These are phyloP conservation scores for Aspergillus sergii DNA, from an alignment of 2,329 filamentous ascomycete genomes.

Conservation along the genomic window DNA sequence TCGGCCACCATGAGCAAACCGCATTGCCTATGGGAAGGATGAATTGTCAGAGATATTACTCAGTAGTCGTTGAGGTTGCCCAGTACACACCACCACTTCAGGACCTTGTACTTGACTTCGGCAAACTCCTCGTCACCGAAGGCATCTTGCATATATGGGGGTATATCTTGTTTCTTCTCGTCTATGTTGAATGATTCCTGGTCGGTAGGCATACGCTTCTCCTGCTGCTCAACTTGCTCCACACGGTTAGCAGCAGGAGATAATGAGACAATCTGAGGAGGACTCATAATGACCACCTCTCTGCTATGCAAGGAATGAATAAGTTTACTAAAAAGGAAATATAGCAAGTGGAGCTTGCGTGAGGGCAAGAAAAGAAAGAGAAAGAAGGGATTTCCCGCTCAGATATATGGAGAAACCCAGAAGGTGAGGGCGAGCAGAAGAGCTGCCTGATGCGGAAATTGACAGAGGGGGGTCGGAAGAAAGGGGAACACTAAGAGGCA, in stretches of 20 bases:
- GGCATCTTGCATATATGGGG: constrained; percentile 35
- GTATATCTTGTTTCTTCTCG: constrained; percentile 25
- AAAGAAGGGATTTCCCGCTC: not conserved
- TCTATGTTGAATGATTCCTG: constrained; percentile 16
- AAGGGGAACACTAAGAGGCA: not conserved
- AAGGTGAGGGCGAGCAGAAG: not conserved
- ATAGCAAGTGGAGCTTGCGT: not conserved
- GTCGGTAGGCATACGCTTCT: constrained; percentile 13
- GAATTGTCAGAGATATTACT: constrained; percentile 30
- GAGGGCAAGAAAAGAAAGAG: not conserved
- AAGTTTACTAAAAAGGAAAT: not conserved
- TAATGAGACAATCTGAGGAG: constrained; percentile 16
- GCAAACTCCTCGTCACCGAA: constrained; percentile 44
- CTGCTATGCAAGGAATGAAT: not conserved
- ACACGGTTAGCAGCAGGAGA: constrained; percentile 15
- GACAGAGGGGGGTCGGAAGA: not conserved
- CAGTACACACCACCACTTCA: constrained; percentile 48
- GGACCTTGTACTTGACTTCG: constrained; percentile 55
- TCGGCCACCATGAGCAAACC: constrained; percentile 61
- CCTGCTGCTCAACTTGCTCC: constrained; percentile 12
- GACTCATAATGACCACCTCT: constrained; percentile 14
- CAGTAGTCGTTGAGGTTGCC: not conserved
- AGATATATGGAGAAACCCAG: not conserved
- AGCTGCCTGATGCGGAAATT: not conserved
- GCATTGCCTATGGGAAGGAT: constrained; percentile 41